Evolutionary conservation across 495 filamentous ascomycete species (phyloP), one percentile per base, ranked within the genome.

Genomic region (Annulohypoxylon nitens): DNA sequence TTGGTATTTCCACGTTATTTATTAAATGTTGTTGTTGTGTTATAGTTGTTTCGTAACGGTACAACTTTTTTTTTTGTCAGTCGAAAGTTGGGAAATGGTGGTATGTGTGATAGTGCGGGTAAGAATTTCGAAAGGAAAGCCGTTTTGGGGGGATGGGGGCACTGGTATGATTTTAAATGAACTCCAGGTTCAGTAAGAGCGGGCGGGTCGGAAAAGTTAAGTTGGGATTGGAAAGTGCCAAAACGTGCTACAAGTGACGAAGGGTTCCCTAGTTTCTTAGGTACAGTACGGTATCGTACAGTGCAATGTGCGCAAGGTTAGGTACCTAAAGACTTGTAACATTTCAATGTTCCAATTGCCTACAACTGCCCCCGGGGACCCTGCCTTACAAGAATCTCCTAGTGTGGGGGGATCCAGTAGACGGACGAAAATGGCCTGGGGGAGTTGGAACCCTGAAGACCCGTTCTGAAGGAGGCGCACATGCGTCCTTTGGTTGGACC

Each of bases 151-250:
- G 57, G 47, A 74, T 74, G 73, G 77, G 77, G 77, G 77, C 75
- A 73, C 73, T 68, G 73, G 69, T 73, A 69, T 63, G 74, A 73
- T 75, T 77, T 78, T 79, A 79, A 78, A 79, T 76, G 75, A 78
- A 75, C 72, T 74, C 26, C 33, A 47, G 43, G 43, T 47, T 47
- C 43, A 51, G 71, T 37, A 73, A 70, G 67, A 51, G 67, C 71
- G 68, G 71, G 71, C 68, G 71, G 76, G 76, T 76, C 76, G 74
- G 76, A 75, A 75, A 75, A 73, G 50, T 66, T 60, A 33, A 54
- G 50, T n/a, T 16, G n/a, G 30, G 33, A 25, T 16, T 64, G 63
- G 59, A 34, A 67, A 60, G 67, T 71, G 64, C 67, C 67, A 75
- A 75, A 75, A 75, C 67, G 67, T 75, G 72, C 72, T 75, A 71